These are phyloP conservation scores for Serendipita indica DNA, from an alignment of 768 basidiomycete genomes.

Conservation along the genomic window DNA sequence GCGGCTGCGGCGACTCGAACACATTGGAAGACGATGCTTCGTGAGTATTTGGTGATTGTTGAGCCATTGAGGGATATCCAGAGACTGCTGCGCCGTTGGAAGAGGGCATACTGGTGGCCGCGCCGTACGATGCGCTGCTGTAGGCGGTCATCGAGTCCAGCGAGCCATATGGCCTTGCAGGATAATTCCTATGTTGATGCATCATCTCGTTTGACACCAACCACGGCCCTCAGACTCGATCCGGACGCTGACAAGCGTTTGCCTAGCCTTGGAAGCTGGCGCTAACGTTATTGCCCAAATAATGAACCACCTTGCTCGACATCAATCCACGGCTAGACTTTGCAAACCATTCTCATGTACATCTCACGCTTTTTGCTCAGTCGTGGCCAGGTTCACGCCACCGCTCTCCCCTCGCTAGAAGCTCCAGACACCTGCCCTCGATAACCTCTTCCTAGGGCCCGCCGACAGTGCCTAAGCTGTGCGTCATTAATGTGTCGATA, in stretches of 20 bases:
- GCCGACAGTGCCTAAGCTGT: too few species aligned
- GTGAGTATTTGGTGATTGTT: not conserved
- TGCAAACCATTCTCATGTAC: not conserved
- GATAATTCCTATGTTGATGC: conserved; percentile 1
- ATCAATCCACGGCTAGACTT: not conserved
- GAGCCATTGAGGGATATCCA: not conserved
- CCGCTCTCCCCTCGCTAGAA: too few species aligned
- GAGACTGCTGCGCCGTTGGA: not conserved
- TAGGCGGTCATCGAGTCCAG: not conserved
- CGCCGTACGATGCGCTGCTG: not conserved
- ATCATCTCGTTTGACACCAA: conserved; percentile 1
- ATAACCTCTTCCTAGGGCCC: too few species aligned
- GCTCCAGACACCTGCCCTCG: too few species aligned
- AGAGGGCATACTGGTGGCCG: not conserved
- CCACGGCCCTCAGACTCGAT: too few species aligned
- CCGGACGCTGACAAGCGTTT: not conserved
- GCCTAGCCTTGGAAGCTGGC: too few species aligned
- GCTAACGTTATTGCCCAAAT: too few species aligned
- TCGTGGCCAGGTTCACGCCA: too few species aligned
- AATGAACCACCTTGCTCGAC: not conserved
- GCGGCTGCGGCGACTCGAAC: not conserved
- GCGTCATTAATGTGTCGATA: too few species aligned
- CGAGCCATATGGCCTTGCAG: not conserved
- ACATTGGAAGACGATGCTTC: not conserved
- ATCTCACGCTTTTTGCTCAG: too few species aligned